Base-by-base conservation (phyloP, 208 protist species). In the Entamoeba invadens region DNA sequence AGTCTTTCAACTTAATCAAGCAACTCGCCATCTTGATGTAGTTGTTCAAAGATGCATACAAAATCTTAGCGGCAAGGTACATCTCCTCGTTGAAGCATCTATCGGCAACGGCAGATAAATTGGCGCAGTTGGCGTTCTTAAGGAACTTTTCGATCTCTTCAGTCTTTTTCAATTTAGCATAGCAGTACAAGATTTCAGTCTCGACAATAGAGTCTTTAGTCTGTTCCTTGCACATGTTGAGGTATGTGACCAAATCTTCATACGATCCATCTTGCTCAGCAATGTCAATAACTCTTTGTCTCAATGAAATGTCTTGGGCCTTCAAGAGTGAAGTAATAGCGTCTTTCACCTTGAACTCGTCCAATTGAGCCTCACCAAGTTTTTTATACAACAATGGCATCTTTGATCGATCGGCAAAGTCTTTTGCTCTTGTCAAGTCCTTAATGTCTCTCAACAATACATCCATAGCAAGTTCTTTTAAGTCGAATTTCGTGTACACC, bases 111-210 rank as follows among this genome's bases (percentile, higher is more conserved):
- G 94, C 94, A 95, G 97, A 97, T 77, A 99, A 97, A 95, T 99
- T 96, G 3, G 98, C 98, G 72, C 97, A 97, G 97, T 99, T 98
- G 42, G 98, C 98, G 45, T 97, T 96, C 72, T 97, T 97, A 92
- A 99, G 97, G 95, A 99, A 99, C 94, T 99, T 98, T 96, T 99
- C 98, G 45, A 99, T 96, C 94, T 99, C 98, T 44, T 96, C 96
- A 25, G 99, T 96, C 21, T 96, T 95, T 91, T 98, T 95, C 46
- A 97, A 97, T 94, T 98, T 98, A 31, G 98, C 99, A 95, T 97
- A 98, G 46, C 97, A 97, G 93, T 98, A 99, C 57, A 99, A 96
- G 42, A 99, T 96, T 93, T 99, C 98, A 25, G 98, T 98, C 96
- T 99, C 99, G 95, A 99, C 47, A 96, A 91, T 92, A 10, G 14